Evolutionary conservation across 1,139 yeast species (phyloP), one percentile per base, ranked within the genome.

Genomic region (Sugiyamaella pinicola): DNA sequence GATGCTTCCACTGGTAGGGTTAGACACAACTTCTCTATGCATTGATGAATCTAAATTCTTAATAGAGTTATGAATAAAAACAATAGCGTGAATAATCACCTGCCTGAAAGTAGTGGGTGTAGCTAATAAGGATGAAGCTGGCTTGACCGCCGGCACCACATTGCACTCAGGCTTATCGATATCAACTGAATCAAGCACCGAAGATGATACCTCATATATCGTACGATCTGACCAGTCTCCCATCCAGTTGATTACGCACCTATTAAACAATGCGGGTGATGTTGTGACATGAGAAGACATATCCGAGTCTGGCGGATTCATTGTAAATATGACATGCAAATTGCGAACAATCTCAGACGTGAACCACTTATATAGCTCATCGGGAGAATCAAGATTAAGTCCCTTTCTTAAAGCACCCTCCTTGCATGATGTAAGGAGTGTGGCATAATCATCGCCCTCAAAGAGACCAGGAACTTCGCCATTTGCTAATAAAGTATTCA

Each of bases 381-480:
- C 87, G n/a, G 80, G 77, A 0, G 86, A 72, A 60, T 86, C 95
- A 26, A 88, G 68, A 31, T 83, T 68, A 5, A 84, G 66, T 0
- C 95, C 95, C 48, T 80, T 82, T 2, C 78, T 65, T 44, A 78
- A 77, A 0, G 88, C 78, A 46, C 81, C 83, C 24, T 83, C 85
- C 21, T 76, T 70, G 58, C 96, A 84, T 1, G 78, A 64, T 1
- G 71, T 71, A 75, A 87, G 74, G 49, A 90, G 69, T 2, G 75
- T 59, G 0, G 74, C 71, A 50, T 73, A 78, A 12, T 87, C 91
- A 10, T 88, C 96, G 0, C 84, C 93, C 59, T 83, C 89, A 67
- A 88, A 93, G 18, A 93, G 72, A 2, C 96, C 97, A 0, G 97
- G 97, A 21, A 90, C 80, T 61, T 91, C 97, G 0, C 96, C 88